These are phyloP conservation scores for Neurospora sublineolata DNA, from an alignment of 495 filamentous ascomycete genomes.

Conservation along the genomic window DNA sequence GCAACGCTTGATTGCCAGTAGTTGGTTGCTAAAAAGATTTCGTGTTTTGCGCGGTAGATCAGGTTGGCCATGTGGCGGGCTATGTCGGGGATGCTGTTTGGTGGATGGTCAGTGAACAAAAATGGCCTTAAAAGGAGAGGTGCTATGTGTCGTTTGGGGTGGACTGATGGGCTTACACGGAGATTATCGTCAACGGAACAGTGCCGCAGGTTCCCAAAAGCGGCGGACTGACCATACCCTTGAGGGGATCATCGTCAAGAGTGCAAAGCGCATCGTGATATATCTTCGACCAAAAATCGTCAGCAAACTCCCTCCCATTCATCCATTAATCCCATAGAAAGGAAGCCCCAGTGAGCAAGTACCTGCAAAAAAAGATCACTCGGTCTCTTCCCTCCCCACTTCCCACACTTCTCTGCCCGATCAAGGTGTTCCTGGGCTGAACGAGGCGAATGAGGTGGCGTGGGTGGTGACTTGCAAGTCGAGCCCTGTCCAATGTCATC, in stretches of 20 bases:
- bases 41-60: conserved; percentile 58
- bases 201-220: conserved; percentile 59
- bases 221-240: conserved; percentile 53
- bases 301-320: background rate
- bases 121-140: background rate
- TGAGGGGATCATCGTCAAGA: conserved; percentile 43
- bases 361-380: conserved; percentile 57
- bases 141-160: background rate
- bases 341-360: background rate
- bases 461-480: background rate
- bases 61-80: conserved; percentile 63
- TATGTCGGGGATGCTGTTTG: conserved; percentile 49
- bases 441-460: background rate
- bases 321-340: background rate
- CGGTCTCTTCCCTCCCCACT: conserved; percentile 52
- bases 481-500: background rate
- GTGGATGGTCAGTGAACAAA: conserved; percentile 1
- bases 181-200: conserved; percentile 58
- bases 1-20: conserved; percentile 63
- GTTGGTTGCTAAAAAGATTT: conserved; percentile 64
- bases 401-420: conserved; percentile 48
- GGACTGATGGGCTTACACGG: conserved; percentile 27
- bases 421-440: conserved; percentile 31
- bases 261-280: conserved; percentile 55
- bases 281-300: conserved; percentile 32